A percentile compares a stretch with the other conserved stretches of the same genome.
Evolutionary conservation across 2,329 filamentous ascomycete species (phyloP).

Genomic region (Fusarium pseudocircinatum): DNA sequence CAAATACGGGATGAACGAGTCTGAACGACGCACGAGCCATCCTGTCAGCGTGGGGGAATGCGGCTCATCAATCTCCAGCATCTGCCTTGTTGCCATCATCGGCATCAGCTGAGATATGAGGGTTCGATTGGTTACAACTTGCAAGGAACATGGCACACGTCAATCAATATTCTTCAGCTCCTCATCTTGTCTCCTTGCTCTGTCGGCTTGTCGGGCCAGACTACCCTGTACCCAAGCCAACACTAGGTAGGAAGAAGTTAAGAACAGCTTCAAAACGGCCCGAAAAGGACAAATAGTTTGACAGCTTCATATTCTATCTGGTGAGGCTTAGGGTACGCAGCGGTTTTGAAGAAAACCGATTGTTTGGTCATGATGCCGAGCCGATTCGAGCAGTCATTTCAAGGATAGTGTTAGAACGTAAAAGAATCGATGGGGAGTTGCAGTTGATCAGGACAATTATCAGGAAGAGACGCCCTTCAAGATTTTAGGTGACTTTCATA

Average conservation of each 20-base stretch:
- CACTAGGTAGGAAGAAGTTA: background rate
- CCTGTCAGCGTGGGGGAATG: background rate
- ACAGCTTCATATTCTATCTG: no score
- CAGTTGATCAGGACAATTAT: no score
- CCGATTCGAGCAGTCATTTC: no score
- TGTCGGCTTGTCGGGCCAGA: background rate
- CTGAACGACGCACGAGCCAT: background rate
- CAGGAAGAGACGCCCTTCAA: accelerated
- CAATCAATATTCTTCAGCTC: background rate
- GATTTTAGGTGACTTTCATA: accelerated
- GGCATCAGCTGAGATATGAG: background rate
- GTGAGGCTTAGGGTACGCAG: no score
- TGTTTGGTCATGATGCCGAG: accelerated
- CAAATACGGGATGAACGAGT: background rate
- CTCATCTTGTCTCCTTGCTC: background rate
- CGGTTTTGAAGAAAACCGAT: no score
- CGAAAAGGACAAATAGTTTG: no score
- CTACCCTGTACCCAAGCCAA: background rate
- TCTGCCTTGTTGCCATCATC: background rate
- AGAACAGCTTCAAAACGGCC: background rate
- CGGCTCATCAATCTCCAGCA: background rate
- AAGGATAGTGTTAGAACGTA: no score
- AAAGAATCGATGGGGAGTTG: no score
- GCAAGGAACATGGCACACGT: background rate
- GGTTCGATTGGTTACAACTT: background rate